These are phyloP conservation scores for Chaetomiaceae sp. DNA, from an alignment of 2,329 filamentous ascomycete species.

Conservation along the genomic window DNA sequence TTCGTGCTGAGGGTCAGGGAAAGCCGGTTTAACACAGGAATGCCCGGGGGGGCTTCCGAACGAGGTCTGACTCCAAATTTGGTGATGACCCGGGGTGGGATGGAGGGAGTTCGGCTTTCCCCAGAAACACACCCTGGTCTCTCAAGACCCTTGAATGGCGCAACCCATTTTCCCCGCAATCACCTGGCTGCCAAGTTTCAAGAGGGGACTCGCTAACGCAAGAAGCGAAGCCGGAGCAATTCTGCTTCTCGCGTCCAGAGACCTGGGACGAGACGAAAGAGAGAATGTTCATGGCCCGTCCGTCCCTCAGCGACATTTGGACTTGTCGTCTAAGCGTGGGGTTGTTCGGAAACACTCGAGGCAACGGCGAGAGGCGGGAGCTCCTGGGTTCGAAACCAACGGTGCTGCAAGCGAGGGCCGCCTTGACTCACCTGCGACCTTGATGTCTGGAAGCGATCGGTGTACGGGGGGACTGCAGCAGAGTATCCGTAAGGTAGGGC, in stretches of 20 bases:
- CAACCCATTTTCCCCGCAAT: conserved; percentile 10
- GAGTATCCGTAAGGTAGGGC: too few relatives aligned
- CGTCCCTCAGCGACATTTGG: not conserved
- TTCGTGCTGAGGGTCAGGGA: too few relatives aligned
- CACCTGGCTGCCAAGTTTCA: conserved; percentile 5
- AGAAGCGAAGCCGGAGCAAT: not conserved
- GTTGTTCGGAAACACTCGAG: not conserved
- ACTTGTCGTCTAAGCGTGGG: not conserved
- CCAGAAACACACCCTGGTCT: conserved; percentile 5
- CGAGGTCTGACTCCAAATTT: too few relatives aligned
- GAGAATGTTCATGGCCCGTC: not conserved
- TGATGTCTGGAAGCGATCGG: too few relatives aligned
- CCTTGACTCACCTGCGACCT: too few relatives aligned
- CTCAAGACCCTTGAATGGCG: conserved; percentile 9
- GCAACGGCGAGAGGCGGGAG: not conserved
- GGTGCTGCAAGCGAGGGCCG: not conserved
- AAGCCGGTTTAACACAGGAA: too few relatives aligned
- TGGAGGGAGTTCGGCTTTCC: not conserved
- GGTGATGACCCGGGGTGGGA: not conserved
- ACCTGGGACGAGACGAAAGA: not conserved
- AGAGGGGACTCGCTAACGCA: not conserved
- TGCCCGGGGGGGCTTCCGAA: not conserved
- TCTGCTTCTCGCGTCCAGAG: not conserved
- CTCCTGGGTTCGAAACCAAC: not conserved
- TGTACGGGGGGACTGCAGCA: too few relatives aligned